phyloP scores from a whole-genome alignment of 148 eudicot species.

The Camellia granthamiana region DNA sequence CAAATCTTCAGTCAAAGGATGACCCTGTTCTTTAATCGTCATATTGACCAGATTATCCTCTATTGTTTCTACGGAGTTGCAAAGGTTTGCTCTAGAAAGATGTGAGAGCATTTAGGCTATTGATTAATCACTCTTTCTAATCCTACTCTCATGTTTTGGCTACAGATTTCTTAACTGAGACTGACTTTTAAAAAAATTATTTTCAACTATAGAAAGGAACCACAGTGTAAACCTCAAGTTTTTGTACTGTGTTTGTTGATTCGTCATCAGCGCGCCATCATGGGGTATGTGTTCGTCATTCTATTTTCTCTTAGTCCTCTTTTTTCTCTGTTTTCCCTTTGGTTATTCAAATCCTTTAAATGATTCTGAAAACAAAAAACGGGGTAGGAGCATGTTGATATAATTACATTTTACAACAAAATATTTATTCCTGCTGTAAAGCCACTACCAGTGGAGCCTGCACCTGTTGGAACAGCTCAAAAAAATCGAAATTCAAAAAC shows the following conservation, averaged over 20 bases:
- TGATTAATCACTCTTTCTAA: not conserved
- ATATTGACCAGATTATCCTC: slow-evolving; percentile 91
- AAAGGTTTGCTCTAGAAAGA: slow-evolving; percentile 48
- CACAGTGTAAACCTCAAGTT: slow-evolving; percentile 88
- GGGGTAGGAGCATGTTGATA: slow-evolving; percentile 86
- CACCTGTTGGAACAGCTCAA: slow-evolving; percentile 42
- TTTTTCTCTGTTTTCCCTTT: not conserved
- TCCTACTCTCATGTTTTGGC: slow-evolving; percentile 13
- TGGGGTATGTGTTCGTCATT: slow-evolving; percentile 48
- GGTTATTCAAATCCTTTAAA: slow-evolving; percentile 17
- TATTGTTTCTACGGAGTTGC: slow-evolving; percentile 96
- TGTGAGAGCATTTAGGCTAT: not conserved
- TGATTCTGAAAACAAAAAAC: slow-evolving; percentile 49
- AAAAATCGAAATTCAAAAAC: slow-evolving; percentile 44
- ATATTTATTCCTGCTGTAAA: slow-evolving; percentile 79
- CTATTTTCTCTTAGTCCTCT: not conserved
- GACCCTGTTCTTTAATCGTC: slow-evolving; percentile 74
- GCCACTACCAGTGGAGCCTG: slow-evolving; percentile 81
- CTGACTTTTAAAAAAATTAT: slow-evolving; percentile 82
- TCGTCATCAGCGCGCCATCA: slow-evolving; percentile 62
- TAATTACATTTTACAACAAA: slow-evolving; percentile 92
- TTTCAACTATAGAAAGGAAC: slow-evolving; percentile 81
- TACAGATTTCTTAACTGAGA: slow-evolving; percentile 76
- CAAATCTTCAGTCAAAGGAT: slow-evolving; percentile 70
- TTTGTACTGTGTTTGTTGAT: slow-evolving; percentile 83